Evolutionary conservation across 2,329 filamentous ascomycete species (phyloP), one percentile per base, ranked within the genome.

Genomic region (Helicocarpus griseus): DNA sequence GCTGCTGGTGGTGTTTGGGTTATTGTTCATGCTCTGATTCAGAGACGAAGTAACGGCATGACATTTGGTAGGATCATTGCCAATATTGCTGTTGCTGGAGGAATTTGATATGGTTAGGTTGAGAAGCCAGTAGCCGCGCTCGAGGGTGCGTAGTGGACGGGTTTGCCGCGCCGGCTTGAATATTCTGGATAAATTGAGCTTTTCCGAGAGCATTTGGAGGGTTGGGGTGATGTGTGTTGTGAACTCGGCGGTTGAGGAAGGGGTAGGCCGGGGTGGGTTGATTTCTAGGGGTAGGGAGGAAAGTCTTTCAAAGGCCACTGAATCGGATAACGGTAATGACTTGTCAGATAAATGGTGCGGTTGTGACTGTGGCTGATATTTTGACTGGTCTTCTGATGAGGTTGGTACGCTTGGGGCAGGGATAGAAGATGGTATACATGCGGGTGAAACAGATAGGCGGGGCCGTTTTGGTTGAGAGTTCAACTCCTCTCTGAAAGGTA

Each of bases 41-140:
- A 6, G 21, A 21, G 39, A 1, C 11, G 7, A 11, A 7, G 21
- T 26, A 5, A 6, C n/a, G n/a, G 11, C 17, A 31, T 31, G 71
- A 76, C 3, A 59, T 63, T 22, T 60, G 59, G 45, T 75, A 71
- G 24, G 80, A 69, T 13, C 63, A 66, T 57, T 79, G 2, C 85
- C 85, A 0, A 79, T 77, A 21, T 73, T 78, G 2, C 85, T 86
- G 0, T 79, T 77, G 21, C 73, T 69, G 0, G 82, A 81, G 24
- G 82, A 81, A 22, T 71, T 73, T 5, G 70, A 70, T 31, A 94
- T 69, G 46, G 81, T 79, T 14, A 82, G 76, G 5, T 72, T 72
- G 4, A 95, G 60, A 2, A 74, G 65, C 90, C 90, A 96, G 66
- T 86, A 82, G 0, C 89, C 90, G 14, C 90, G 77, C 64, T 95